These are phyloP conservation scores for Silene uniflora DNA, from an alignment of 148 eudicot species.

Conservation along the genomic window DNA sequence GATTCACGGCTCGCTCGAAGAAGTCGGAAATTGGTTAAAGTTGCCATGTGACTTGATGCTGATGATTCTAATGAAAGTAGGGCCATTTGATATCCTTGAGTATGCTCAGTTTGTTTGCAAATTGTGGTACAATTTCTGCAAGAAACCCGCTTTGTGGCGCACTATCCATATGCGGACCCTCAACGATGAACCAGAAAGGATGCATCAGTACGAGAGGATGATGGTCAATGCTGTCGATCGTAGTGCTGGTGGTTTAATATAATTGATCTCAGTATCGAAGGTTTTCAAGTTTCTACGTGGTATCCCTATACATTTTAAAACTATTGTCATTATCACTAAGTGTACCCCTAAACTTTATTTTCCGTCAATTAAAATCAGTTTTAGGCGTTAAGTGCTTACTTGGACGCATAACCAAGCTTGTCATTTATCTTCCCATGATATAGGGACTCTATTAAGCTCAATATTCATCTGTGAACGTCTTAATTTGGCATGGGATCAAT, in stretches of 20 bases:
- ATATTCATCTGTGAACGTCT: no score
- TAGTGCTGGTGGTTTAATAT: slow-evolving; percentile 42
- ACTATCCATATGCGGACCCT: slow-evolving; percentile 18
- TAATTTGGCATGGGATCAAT: no score
- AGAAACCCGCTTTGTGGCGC: slow-evolving; percentile 62
- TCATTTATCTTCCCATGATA: no score
- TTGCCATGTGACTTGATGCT: not conserved
- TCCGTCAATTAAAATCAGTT: no score
- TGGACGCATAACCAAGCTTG: no score
- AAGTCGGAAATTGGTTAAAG: not conserved
- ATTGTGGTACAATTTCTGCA: slow-evolving; percentile 50
- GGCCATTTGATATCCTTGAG: slow-evolving; percentile 38
- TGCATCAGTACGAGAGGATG: slow-evolving; percentile 17
- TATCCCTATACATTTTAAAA: no score
- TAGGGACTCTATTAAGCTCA: no score
- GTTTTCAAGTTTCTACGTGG: no score
- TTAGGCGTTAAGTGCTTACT: no score
- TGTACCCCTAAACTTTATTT: no score
- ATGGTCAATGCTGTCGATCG: slow-evolving; percentile 34
- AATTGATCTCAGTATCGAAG: slow-evolving; percentile 28
- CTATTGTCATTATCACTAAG: no score
- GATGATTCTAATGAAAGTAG: slow-evolving; percentile 40
- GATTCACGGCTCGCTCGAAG: not conserved
- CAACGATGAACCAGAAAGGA: slow-evolving; percentile 2
- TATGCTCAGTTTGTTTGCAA: slow-evolving; percentile 53